Percentiles rank a stretch among this genome's conserved stretches.
These are phyloP conservation scores for Boeremia exigua DNA, from an alignment of 2,329 filamentous ascomycete species.

Conservation along the genomic window DNA sequence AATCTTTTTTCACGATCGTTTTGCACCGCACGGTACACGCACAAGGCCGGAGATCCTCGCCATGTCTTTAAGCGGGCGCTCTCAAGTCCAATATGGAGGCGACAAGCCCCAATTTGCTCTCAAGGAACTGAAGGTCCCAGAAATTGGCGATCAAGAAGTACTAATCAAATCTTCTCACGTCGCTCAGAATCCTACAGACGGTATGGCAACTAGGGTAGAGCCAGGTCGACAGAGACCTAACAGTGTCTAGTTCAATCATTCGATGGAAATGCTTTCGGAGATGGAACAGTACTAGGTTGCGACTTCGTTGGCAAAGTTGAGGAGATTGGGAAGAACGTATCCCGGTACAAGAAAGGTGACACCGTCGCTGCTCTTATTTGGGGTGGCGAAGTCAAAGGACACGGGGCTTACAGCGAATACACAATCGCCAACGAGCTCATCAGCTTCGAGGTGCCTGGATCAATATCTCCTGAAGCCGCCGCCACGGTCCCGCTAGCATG, in stretches of 20 bases:
- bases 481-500: conserved; percentile 51
- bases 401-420: conserved; percentile 46
- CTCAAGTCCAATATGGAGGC: conserved; percentile 20
- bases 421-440: conserved; percentile 51
- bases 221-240: not conserved
- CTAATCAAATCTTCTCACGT: conserved; percentile 22
- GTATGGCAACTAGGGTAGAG: not conserved
- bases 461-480: conserved; percentile 40
- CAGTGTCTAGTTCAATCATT: conserved; percentile 22
- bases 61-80: conserved; percentile 3
- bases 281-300: too few relatives aligned
- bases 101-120: conserved; percentile 10
- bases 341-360: conserved; percentile 29
- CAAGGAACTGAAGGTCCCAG: conserved; percentile 12
- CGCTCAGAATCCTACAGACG: conserved; percentile 32
- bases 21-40: not conserved
- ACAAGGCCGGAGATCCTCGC: not conserved
- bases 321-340: conserved; percentile 40
- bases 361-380: conserved; percentile 44
- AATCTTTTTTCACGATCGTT: not conserved
- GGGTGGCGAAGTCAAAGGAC: conserved; percentile 27
- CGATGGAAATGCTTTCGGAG: conserved; percentile 26
- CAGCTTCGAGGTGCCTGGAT: conserved; percentile 48
- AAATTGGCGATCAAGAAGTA: conserved; percentile 14
- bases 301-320: conserved; percentile 45